Evolutionary conservation across 371 early-diverging fungal species (phyloP), one percentile per base, ranked within the genome.

Genomic region (Syncephalastrum sp.): DNA sequence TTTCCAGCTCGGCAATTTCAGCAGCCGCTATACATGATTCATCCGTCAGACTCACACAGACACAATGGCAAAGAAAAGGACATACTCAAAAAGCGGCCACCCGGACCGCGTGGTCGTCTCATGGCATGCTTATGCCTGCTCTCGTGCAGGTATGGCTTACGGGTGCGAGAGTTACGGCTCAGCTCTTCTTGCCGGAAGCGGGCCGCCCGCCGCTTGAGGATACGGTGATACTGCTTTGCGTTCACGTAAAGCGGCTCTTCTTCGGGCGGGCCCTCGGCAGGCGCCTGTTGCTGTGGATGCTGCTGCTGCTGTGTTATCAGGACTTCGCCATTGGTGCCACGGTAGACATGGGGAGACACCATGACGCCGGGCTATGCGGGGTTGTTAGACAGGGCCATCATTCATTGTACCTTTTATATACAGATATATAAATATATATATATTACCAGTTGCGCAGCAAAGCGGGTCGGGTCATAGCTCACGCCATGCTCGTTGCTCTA

Each of bases 91-190:
- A 92, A 93, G 43, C 92, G 72, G 17, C 94, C 94, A 24, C 94
- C 94, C 12, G 92, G 92, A 27, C 96, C 98, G 70, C 98, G 82
- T 53, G 94, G 89, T 50, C 98, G 77, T 59, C 93, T 84, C 93
- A 96, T 93, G 6, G 98, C 98, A 76, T 98, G 98, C 63, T 86
- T 87, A 70, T 98, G 98, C 60, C 98, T 78, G 52, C 93, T 92
- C 76, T 98, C 98, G 76, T 98, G 98, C 42, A 94, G 80, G 75
- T 96, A 98, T 42, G 87, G 84, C 74, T 87, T 86, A 45, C 83
- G 71, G 27, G 75, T 72, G 59, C 77, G 79, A 8, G 82, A 63
- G 13, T 82, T 58, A 53, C 78, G 72, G 61, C 81, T 77, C 52
- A 81, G 67, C 24, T 83, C 86, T 52, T 88, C 89, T 14, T 83